A percentile compares a stretch with the other conserved stretches of the same genome.
These are phyloP conservation scores for Pseudogymnoascus sp. DNA, from an alignment of 2,329 filamentous ascomycete species.

Conservation along the genomic window DNA sequence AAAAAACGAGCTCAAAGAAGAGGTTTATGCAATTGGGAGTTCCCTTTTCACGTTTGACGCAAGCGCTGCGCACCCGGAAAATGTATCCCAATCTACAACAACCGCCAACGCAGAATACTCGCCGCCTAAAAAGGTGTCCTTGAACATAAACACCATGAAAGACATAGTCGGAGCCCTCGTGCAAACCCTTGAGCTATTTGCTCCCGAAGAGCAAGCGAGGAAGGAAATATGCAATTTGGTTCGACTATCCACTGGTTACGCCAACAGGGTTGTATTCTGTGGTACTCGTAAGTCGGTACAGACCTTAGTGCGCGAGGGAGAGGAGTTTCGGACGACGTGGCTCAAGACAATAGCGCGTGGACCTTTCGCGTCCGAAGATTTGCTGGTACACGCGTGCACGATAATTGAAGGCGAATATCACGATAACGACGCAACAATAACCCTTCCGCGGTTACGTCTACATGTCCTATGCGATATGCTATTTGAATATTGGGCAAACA, in stretches of 20 bases:
- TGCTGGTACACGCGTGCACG: slow-evolving; percentile 6
- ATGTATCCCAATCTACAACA: background rate
- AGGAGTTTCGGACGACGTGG: background rate
- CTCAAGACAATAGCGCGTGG: slow-evolving; percentile 1
- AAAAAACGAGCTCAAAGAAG: slow-evolving; percentile 12
- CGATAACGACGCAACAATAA: background rate
- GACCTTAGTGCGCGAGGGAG: background rate
- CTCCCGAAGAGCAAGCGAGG: background rate
- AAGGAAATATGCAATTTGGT: background rate
- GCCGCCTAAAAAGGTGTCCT: background rate
- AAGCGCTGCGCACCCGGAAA: background rate
- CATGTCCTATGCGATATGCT: slow-evolving; percentile 11
- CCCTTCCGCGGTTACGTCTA: slow-evolving; percentile 7
- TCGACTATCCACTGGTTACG: background rate
- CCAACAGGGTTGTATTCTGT: background rate
- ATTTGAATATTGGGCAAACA: slow-evolving; percentile 21
- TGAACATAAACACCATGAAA: background rate
- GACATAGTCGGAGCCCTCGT: background rate
- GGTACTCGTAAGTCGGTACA: background rate
- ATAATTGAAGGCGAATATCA: background rate
- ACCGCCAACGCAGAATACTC: slow-evolving; percentile 16
- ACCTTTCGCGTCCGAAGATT: background rate
- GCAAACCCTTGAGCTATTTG: background rate
- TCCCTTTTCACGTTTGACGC: background rate
- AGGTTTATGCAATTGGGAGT: slow-evolving; percentile 14